phyloP scores from a whole-genome alignment of 768 basidiomycete genomes.

The Tricholoma sp. region DNA sequence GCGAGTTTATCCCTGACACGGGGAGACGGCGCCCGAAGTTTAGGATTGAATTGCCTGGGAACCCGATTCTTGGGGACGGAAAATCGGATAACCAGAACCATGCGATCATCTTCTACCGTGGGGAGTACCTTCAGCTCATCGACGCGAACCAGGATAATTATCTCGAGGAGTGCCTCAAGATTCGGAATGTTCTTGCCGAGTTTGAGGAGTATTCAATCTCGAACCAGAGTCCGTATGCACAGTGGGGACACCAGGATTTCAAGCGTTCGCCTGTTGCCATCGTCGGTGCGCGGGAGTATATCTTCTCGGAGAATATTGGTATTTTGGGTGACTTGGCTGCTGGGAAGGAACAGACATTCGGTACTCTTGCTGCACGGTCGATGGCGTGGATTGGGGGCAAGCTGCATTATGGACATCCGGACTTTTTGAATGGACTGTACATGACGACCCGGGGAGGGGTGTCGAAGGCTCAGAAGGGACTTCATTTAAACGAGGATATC shows the following conservation, averaged over 20 bases:
- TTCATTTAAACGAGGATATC: constrained; percentile 99
- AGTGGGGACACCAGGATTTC: constrained; percentile 87
- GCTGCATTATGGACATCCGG: constrained; percentile 98
- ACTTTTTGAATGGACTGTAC: constrained; percentile 96
- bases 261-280: constrained; percentile 88
- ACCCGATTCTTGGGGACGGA: constrained; percentile 98
- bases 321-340: constrained; percentile 98
- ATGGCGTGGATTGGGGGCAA: constrained; percentile 98
- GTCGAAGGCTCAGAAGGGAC: constrained; percentile 97
- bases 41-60: constrained; percentile 96
- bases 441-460: constrained; percentile 99
- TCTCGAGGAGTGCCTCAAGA: constrained; percentile 98
- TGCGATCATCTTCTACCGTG: constrained; percentile 98
- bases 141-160: constrained; percentile 99
- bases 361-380: constrained; percentile 91
- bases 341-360: constrained; percentile 99
- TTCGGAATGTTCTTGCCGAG: constrained; percentile 95
- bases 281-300: constrained; percentile 98
- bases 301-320: constrained; percentile 99
- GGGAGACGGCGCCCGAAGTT: constrained; percentile 93
- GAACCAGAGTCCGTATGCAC: constrained; percentile 86
- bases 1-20: constrained; percentile 87
- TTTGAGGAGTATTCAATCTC: constrained; percentile 92
- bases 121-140: constrained; percentile 98
- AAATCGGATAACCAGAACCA: constrained; percentile 99